Base-by-base conservation (phyloP, 331 rosid species). In the Prunus yedoensis region DNA sequence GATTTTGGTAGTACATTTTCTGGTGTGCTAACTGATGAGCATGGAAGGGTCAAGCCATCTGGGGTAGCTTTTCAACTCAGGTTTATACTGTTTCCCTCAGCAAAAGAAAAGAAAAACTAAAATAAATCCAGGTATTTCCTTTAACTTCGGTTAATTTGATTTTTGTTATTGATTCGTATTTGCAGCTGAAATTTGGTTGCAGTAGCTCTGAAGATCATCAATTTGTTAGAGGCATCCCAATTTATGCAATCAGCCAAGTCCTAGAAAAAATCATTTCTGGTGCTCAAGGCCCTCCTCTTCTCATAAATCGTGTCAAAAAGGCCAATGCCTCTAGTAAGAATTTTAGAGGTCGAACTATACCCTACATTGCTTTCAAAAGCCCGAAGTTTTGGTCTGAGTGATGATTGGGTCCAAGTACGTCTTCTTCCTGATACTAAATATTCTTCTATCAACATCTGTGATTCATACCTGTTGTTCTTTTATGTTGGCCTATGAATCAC, bases 11-110 rank as follows among this genome's bases (percentile, higher is more conserved):
- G 92, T 80, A 59, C 97, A 71, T 92, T 94, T 84, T 92, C 99
- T 58, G 99, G 99, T 68, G 99, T 88, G 73, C 87, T 94, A 63
- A 88, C 96, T 8, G 97, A 94, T 54, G 97, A 90, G 88, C 89
- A 78, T 58, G 99, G 97, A 81, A 90, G 92, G 86, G 97, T 94
- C 96, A 83, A 85, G 97, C 99, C 67, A 79, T 94, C 74, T 94
- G 99, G 99, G 99, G 97, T 85, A 94, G 97, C 94, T 94, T 94
- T 86, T 94, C 99, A 38, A 92, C 96, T 81, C 99, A 94, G 97
- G 99, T 94, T 79, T 77, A 58, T 41, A 69, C 49, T 47, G 25
- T 38, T 57, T 30, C 47, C 76, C 66, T 57, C 54, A 27, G 63
- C 20, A 53, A 54, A 53, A 71, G 7, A 38, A 70, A 27, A 71